A percentile compares a stretch with the other conserved stretches of the same genome.
Conservation (phyloP, 306 rosid species). For the Prinsepia uniflora region DNA sequence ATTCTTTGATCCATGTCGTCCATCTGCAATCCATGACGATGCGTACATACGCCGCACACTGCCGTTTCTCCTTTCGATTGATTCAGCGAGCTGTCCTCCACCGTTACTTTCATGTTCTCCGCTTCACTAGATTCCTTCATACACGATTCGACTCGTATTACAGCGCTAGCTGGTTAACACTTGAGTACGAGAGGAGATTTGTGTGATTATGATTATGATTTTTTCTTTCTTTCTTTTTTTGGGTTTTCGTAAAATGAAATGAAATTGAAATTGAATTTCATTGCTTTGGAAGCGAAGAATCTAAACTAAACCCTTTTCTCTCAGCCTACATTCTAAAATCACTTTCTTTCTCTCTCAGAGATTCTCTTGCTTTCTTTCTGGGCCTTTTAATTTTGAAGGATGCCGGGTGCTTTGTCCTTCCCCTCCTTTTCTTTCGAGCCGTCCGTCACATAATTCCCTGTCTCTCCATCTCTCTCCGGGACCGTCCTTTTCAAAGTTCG, state of each 20-base stretch:
- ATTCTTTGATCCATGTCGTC: conserved; percentile 3
- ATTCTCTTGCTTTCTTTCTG: conserved; percentile 47
- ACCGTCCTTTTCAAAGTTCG: conserved; percentile 42
- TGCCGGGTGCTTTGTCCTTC: conserved; percentile 46
- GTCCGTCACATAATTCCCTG: conserved; percentile 18
- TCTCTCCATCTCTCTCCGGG: conserved; percentile 23
- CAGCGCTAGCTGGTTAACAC: no score
- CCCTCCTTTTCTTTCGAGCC: conserved; percentile 35
- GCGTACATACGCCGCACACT: conserved; percentile 31
- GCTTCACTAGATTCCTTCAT: conserved; percentile 69
- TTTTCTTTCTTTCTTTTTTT: not conserved
- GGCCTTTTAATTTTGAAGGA: conserved; percentile 42
- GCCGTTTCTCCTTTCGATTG: conserved; percentile 18
- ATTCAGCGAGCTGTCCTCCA: conserved; percentile 45
- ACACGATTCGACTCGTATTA: no score
- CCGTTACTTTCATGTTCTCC: conserved; percentile 60
- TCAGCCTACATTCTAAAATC: conserved; percentile 20
- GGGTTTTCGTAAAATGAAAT: not conserved
- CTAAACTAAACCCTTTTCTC: conserved; percentile 16
- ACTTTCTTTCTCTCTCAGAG: conserved; percentile 50
- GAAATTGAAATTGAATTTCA: conserved; percentile 21
- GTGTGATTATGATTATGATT: not conserved
- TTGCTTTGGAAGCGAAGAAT: conserved; percentile 95
- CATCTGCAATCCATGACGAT: conserved; percentile 23
- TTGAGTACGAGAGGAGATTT: no score